Percentiles rank a stretch among this genome's conserved stretches.
phyloP scores from a whole-genome alignment of 2,329 filamentous ascomycete species.

The Diplodia scrobiculata region DNA sequence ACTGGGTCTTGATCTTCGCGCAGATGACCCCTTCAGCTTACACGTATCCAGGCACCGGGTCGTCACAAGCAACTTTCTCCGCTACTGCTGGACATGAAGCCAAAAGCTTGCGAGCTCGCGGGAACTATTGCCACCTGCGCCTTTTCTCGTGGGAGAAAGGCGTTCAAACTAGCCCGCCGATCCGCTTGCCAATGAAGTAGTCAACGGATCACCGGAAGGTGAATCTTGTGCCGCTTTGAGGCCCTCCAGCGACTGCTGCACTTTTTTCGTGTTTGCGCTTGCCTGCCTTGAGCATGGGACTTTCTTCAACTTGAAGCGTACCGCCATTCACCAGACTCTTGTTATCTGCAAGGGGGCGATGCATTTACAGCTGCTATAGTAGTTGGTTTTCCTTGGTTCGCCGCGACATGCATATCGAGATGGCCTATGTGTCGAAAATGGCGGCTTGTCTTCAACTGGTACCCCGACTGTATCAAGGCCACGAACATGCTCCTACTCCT shows the following conservation, averaged over 20 bases:
- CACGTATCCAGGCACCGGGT: slow-evolving; percentile 12
- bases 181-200: neutral
- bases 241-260: neutral
- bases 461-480: neutral
- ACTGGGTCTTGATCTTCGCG: slow-evolving; percentile 2
- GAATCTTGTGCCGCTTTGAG: neutral
- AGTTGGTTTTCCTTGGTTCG: neutral
- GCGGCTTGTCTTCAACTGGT: neutral
- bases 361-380: neutral
- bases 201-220: slow-evolving; percentile 1
- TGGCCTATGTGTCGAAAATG: neutral
- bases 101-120: neutral
- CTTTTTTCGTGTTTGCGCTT: too few relatives aligned
- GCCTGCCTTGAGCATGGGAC: neutral
- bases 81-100: slow-evolving; percentile 6
- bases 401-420: neutral
- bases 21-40: slow-evolving; percentile 10
- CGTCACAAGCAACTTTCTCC: slow-evolving; percentile 1
- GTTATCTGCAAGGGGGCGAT: neutral
- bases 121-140: neutral
- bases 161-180: neutral
- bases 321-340: neutral
- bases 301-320: neutral
- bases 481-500: neutral
- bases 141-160: neutral